Percentiles rank a stretch among this genome's conserved stretches.
Conservation (phyloP, 1,139 yeast species). For the Yamadazyma kanchanaburiensis region DNA sequence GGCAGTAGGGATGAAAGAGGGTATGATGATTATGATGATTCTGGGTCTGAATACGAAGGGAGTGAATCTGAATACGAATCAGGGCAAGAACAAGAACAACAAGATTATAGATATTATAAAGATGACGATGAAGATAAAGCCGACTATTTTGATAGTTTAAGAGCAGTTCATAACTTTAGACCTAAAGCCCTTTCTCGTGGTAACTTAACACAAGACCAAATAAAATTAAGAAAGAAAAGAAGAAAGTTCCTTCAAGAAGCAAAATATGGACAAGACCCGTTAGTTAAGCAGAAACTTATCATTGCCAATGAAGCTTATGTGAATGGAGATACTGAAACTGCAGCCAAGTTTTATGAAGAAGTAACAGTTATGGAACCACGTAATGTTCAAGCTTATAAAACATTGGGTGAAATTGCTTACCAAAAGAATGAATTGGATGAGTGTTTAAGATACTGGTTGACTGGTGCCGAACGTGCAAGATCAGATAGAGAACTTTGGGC, state of each 20-base stretch:
- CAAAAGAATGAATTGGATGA: constrained; percentile 63
- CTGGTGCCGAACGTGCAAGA: constrained; percentile 50
- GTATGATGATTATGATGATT: constrained; percentile 3
- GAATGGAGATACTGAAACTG: constrained; percentile 57
- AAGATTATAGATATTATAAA: constrained; percentile 4
- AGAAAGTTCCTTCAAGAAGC: constrained; percentile 10
- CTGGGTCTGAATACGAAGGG: constrained; percentile 13
- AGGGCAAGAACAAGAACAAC: constrained; percentile 4
- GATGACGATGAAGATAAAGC: constrained; percentile 2
- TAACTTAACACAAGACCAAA: too few relatives aligned
- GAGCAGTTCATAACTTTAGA: constrained; percentile 3
- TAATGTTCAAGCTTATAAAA: constrained; percentile 79
- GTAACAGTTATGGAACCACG: constrained; percentile 75
- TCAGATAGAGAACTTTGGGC: constrained; percentile 83
- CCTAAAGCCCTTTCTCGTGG: constrained; percentile 1
- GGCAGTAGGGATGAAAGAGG: background rate
- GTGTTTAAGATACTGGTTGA: constrained; percentile 76
- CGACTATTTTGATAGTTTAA: constrained; percentile 4
- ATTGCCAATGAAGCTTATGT: constrained; percentile 82
- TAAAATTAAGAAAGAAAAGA: background rate
- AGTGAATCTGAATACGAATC: too few relatives aligned
- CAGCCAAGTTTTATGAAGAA: constrained; percentile 64
- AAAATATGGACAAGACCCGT: constrained; percentile 37
- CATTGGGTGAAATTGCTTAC: constrained; percentile 80
- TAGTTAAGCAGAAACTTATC: constrained; percentile 61